These are phyloP conservation scores for Colletotrichum tanaceti DNA, from an alignment of 2,329 filamentous ascomycete genomes.

Conservation along the genomic window DNA sequence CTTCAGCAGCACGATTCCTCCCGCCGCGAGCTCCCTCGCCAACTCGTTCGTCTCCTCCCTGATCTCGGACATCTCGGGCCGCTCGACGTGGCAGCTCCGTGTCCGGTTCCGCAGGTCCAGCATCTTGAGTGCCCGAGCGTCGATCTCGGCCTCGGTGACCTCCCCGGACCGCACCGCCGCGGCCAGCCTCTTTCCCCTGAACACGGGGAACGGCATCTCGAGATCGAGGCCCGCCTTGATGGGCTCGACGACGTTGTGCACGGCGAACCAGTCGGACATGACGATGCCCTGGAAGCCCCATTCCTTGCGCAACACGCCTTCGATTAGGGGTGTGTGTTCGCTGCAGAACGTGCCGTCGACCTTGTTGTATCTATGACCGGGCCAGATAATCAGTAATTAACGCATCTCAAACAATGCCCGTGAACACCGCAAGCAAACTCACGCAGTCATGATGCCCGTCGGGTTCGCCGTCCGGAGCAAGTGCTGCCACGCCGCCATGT, in stretches of 20 bases:
- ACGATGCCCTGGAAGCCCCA: conserved; percentile 51
- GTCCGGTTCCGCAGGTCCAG: conserved; percentile 36
- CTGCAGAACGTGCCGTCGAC: conserved; percentile 45
- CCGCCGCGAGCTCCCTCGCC: conserved; percentile 39
- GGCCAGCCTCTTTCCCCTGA: conserved; percentile 41
- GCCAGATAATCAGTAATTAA: neutral
- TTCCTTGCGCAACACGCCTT: conserved; percentile 47
- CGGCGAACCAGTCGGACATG: conserved; percentile 52
- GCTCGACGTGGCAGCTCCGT: conserved; percentile 21
- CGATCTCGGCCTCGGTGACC: conserved; percentile 36
- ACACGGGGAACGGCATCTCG: conserved; percentile 48
- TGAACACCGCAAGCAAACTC: neutral
- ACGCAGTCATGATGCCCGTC: conserved; percentile 42
- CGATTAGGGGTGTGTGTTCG: conserved; percentile 41
- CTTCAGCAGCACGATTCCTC: conserved; percentile 42
- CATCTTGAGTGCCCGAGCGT: conserved; percentile 38
- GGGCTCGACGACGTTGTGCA: conserved; percentile 47
- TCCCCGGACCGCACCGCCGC: conserved; percentile 39
- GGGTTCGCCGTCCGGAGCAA: conserved; percentile 39
- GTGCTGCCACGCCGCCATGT: conserved; percentile 42
- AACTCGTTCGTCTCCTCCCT: conserved; percentile 38
- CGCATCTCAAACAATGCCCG: rapidly evolving
- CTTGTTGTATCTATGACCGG: conserved; percentile 45
- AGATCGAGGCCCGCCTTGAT: conserved; percentile 49
- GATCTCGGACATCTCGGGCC: conserved; percentile 34